Conservation (phyloP, 2,329 filamentous ascomycete genomes). For the Metarhizium sp. region DNA sequence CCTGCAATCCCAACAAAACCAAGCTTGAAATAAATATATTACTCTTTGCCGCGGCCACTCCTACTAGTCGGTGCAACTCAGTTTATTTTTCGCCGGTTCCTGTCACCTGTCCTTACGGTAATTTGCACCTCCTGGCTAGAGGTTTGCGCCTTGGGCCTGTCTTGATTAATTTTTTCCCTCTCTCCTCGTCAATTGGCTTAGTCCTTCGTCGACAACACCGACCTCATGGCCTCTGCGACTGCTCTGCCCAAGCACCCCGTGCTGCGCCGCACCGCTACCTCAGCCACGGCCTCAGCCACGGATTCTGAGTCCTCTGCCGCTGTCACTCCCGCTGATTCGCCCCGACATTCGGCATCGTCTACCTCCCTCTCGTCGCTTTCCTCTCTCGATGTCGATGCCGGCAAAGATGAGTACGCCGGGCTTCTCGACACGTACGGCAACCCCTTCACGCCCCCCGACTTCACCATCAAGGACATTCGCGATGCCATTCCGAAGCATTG, state of each 20-base stretch:
- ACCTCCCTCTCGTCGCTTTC: constrained; percentile 88
- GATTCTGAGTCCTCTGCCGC: constrained; percentile 46
- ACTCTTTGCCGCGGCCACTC: neutral
- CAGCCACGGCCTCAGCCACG: constrained; percentile 31
- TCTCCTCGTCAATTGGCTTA: neutral
- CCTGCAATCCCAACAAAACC: constrained; percentile 5
- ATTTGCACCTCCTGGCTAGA: neutral
- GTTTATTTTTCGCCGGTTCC: neutral
- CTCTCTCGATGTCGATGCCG: constrained; percentile 43
- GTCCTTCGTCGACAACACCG: neutral
- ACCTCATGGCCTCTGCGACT: constrained; percentile 38
- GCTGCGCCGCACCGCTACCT: constrained; percentile 38
- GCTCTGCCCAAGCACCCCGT: constrained; percentile 31
- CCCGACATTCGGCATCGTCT: constrained; percentile 60
- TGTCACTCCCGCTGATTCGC: constrained; percentile 51
- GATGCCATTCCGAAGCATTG: constrained; percentile 97
- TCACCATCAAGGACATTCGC: constrained; percentile 94
- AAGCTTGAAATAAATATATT: neutral
- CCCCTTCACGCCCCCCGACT: constrained; percentile 86
- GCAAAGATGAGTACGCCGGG: constrained; percentile 43
- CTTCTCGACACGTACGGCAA: constrained; percentile 92
- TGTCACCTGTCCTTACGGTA: neutral
- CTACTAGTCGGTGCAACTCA: too few relatives aligned
- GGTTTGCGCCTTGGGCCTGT: neutral
- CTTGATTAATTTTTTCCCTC: neutral